These are phyloP conservation scores for Passalora sequoiae DNA, from an alignment of 2,329 filamentous ascomycete genomes.

Conservation along the genomic window DNA sequence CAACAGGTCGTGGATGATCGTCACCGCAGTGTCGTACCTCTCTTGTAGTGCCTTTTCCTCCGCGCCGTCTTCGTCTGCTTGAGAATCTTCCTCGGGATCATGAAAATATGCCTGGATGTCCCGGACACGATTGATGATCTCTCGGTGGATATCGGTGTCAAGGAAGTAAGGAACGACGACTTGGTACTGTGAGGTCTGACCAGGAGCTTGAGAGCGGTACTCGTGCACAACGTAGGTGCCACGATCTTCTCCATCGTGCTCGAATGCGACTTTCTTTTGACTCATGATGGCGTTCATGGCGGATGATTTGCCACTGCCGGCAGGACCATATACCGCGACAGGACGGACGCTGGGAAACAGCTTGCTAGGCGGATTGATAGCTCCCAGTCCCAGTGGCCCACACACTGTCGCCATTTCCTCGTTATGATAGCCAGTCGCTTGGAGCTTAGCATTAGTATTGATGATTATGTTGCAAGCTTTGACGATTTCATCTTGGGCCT, in stretches of 20 bases:
- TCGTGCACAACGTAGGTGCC: constrained; percentile 14
- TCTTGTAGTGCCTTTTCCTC: constrained; percentile 2
- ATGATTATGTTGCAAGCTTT: not conserved
- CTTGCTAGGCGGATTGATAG: not conserved
- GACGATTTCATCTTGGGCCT: not conserved
- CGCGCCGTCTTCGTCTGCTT: not conserved
- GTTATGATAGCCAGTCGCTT: not conserved
- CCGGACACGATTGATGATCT: not conserved
- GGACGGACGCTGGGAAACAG: not conserved
- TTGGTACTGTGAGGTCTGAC: constrained; percentile 3
- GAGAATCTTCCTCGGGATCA: not conserved
- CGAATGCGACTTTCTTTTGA: not conserved
- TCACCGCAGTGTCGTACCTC: constrained; percentile 4
- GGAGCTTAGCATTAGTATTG: not conserved
- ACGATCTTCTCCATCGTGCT: not conserved
- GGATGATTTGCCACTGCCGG: not conserved
- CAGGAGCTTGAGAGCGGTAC: not conserved
- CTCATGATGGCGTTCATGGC: not conserved
- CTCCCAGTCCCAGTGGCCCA: not conserved
- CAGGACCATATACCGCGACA: not conserved
- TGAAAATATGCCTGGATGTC: constrained; percentile 1
- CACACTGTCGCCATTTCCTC: not conserved
- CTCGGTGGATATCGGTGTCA: not conserved
- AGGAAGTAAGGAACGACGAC: constrained; percentile 2
- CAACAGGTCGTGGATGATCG: constrained; percentile 11